Evolutionary conservation across 768 basidiomycete species (phyloP).

Genomic region (Trametes sanguinea): DNA sequence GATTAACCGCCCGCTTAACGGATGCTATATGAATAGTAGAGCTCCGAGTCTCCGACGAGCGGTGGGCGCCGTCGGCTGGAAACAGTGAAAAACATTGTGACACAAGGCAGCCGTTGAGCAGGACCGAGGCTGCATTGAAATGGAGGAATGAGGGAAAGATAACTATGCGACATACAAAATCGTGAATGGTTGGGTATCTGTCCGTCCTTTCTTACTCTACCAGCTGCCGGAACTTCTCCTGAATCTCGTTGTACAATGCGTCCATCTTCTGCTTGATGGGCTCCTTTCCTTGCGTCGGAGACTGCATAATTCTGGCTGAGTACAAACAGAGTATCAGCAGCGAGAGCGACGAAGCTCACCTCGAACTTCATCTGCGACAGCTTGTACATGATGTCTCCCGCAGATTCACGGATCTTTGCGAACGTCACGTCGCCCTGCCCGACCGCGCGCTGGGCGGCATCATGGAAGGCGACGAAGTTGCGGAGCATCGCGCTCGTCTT

Average conservation of each 20-base stretch:
- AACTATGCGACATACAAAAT: slow-evolving; percentile 20
- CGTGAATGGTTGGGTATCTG: slow-evolving; percentile 23
- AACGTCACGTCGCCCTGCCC: slow-evolving; percentile 83
- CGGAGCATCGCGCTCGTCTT: slow-evolving; percentile 96
- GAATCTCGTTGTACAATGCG: slow-evolving; percentile 79
- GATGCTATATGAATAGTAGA: not conserved
- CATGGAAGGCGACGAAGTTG: slow-evolving; percentile 94
- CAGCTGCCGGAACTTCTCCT: slow-evolving; percentile 88
- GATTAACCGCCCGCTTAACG: not conserved
- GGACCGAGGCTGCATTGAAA: too few relatives aligned
- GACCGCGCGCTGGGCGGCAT: slow-evolving; percentile 85
- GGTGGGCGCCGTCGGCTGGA: not conserved
- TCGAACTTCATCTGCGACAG: slow-evolving; percentile 99
- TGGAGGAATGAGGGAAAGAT: not conserved
- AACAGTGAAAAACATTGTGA: too few relatives aligned
- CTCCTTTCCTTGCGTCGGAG: slow-evolving; percentile 89
- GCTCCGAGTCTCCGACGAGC: not conserved
- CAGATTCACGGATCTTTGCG: slow-evolving; percentile 81
- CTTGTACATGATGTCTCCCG: slow-evolving; percentile 90
- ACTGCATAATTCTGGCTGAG: slow-evolving; percentile 44
- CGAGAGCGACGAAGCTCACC: slow-evolving; percentile 47
- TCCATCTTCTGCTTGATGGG: slow-evolving; percentile 82
- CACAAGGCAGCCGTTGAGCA: too few relatives aligned
- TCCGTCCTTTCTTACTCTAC: slow-evolving; percentile 55
- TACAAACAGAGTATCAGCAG: not conserved